Evolutionary conservation across 73 alveolate genomes (phyloP), one percentile per base, ranked within the genome.

Genomic region (Durusdinium trenchii): DNA sequence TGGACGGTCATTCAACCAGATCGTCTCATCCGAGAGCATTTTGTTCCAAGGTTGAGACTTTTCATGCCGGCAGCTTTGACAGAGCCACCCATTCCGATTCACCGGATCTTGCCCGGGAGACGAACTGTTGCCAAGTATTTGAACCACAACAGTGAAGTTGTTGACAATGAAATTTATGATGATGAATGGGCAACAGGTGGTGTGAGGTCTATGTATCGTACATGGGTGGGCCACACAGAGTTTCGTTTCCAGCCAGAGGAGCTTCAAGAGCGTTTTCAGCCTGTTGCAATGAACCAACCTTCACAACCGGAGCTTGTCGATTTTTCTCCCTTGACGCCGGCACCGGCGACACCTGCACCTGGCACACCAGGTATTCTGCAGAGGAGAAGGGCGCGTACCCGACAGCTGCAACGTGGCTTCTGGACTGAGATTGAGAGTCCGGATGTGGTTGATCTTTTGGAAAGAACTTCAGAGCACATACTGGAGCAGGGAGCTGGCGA

Each of bases 331-430:
- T 18, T n/a, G 71, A 26, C 26, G 14, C 14, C 36, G 43, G n/a
- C 36, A 16, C 32, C 45, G n/a, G 10, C 20, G 35, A 51, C 79
- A 60, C 60, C 42, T 18, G 43, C 32, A 30, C 76, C 3, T 16
- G 60, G 38, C 3, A 40, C 0, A 18, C 42, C 43, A 35, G 69
- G 51, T 3, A 0, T 40, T 7, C 38, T 30, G 30, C 3, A 40
- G 20, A 32, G 30, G 3, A 47, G 45, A 52, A 10, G 71, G 0
- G 71, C 30, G 5, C 47, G 96, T 0, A 89, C 96, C 0, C 46
- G 84, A 4, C 84, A 86, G 36, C 50, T 86, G 32, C 95, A 86
- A 40, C 45, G 95, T 3, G 96, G 96, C 3, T 67, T 89, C 54
- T 89, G 85, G 86, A 36, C 50, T 0, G 86, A 45, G 46, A 40